These are phyloP conservation scores for Mycena galopus DNA, from an alignment of 768 basidiomycete species.

Conservation along the genomic window DNA sequence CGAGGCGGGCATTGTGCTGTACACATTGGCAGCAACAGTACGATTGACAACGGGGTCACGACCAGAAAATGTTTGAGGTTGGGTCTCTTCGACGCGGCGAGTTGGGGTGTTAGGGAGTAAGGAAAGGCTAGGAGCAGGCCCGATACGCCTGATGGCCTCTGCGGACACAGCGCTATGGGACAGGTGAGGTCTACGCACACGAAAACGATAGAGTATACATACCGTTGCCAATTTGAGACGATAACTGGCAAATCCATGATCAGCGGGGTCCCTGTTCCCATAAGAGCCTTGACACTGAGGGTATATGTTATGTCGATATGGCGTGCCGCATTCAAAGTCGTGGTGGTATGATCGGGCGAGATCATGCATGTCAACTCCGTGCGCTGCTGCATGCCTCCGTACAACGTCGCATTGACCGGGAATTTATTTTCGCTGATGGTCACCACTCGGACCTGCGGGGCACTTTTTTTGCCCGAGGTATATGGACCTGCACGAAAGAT, in stretches of 20 bases:
- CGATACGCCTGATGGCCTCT: constrained; percentile 75
- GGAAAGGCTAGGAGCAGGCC: constrained; percentile 62
- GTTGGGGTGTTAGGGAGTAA: constrained; percentile 45
- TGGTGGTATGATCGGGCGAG: constrained; percentile 80
- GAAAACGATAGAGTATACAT: constrained; percentile 41
- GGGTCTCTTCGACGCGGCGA: constrained; percentile 26
- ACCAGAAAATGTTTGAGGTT: constrained; percentile 36
- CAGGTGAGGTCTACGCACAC: constrained; percentile 1
- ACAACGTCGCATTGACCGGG: constrained; percentile 79
- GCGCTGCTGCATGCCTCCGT: constrained; percentile 77
- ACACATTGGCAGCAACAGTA: constrained; percentile 20
- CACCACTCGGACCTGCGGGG: constrained; percentile 66
- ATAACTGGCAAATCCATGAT: constrained; percentile 84
- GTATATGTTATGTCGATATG: constrained; percentile 90
- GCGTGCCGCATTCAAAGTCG: constrained; percentile 84
- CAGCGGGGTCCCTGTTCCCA: constrained; percentile 75
- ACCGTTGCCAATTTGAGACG: constrained; percentile 91
- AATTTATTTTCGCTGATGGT: constrained; percentile 79
- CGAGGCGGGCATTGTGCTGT: constrained; percentile 32
- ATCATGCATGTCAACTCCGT: constrained; percentile 82
- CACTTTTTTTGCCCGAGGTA: constrained; percentile 66
- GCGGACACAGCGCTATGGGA: constrained; percentile 72
- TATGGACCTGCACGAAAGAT: constrained; percentile 78
- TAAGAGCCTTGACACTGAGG: constrained; percentile 80
- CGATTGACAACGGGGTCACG: constrained; percentile 34